Evolutionary conservation across 805 yeast genomes (phyloP).

Genomic region (Lipomyces orientalis): DNA sequence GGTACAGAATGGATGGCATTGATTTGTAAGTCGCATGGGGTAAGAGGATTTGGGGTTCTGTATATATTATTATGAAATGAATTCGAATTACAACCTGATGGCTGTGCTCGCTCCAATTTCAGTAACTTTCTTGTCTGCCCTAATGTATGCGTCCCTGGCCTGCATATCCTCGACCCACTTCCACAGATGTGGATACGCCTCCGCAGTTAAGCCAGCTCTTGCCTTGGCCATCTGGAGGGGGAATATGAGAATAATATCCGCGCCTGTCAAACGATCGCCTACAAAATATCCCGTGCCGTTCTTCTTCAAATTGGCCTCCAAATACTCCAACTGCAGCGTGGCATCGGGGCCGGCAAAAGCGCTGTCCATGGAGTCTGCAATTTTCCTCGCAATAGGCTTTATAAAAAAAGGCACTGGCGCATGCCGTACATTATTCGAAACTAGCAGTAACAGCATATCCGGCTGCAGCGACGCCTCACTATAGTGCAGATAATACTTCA

Average conservation of each 20-base stretch:
- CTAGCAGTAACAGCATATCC: slow-evolving; percentile 48
- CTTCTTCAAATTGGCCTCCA: slow-evolving; percentile 52
- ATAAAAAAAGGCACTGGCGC: slow-evolving; percentile 52
- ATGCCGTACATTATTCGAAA: slow-evolving; percentile 5
- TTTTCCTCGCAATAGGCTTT: slow-evolving; percentile 51
- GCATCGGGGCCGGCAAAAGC: slow-evolving; percentile 58
- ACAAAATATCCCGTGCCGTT: slow-evolving; percentile 62
- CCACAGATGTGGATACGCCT: slow-evolving; percentile 41
- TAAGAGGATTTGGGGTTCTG: too few relatives aligned
- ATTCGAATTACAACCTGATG: too few relatives aligned
- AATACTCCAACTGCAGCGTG: slow-evolving; percentile 47
- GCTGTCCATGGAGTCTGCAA: slow-evolving; percentile 55
- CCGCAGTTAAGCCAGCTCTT: slow-evolving; percentile 20
- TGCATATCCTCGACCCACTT: slow-evolving; percentile 41
- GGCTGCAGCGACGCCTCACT: slow-evolving; percentile 68
- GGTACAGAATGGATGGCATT: too few relatives aligned
- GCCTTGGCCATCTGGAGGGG: slow-evolving; percentile 45
- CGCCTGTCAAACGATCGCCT: slow-evolving; percentile 63
- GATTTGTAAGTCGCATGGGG: too few relatives aligned
- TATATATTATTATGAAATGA: too few relatives aligned
- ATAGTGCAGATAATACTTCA: slow-evolving; percentile 61
- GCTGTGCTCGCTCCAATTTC: neutral
- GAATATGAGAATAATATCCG: slow-evolving; percentile 64
- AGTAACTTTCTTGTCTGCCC: slow-evolving; percentile 30
- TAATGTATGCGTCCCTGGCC: slow-evolving; percentile 40